Evolutionary conservation across 768 basidiomycete genomes (phyloP).

Genomic region (Cystoderma amianthinum): DNA sequence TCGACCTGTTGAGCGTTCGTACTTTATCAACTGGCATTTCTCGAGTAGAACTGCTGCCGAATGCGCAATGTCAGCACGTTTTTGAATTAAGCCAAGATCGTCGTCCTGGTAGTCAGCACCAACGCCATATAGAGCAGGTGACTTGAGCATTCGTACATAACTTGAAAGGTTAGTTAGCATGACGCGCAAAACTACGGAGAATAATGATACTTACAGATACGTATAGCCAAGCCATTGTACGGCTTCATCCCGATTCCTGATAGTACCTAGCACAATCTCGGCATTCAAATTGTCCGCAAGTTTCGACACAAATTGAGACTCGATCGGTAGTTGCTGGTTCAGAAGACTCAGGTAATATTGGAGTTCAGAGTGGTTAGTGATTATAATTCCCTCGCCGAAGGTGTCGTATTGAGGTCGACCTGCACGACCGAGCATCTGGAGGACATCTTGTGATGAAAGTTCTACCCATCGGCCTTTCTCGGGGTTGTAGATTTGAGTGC

Average conservation of each 20-base stretch:
- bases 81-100: constrained; percentile 78
- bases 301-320: constrained; percentile 88
- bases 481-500: constrained; percentile 99
- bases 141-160: constrained; percentile 91
- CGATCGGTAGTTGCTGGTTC: constrained; percentile 97
- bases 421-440: constrained; percentile 98
- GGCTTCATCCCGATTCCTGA: constrained; percentile 93
- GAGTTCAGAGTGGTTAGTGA: constrained; percentile 94
- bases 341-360: constrained; percentile 94
- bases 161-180: constrained; percentile 28
- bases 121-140: constrained; percentile 82
- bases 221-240: constrained; percentile 97
- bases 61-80: constrained; percentile 90
- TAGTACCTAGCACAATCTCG: constrained; percentile 91
- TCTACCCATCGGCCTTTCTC: constrained; percentile 99
- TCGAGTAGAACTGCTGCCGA: constrained; percentile 91
- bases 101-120: constrained; percentile 89
- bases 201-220: constrained; percentile 64
- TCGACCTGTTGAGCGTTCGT: constrained; percentile 80
- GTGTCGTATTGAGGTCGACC: constrained; percentile 98
- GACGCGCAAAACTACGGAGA: no score
- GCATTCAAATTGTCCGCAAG: constrained; percentile 96
- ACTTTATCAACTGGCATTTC: constrained; percentile 91
- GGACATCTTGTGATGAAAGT: constrained; percentile 88
- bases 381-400: constrained; percentile 95